Evolutionary conservation across 2,329 filamentous ascomycete species (phyloP).

Genomic region (Fusarium sp.): DNA sequence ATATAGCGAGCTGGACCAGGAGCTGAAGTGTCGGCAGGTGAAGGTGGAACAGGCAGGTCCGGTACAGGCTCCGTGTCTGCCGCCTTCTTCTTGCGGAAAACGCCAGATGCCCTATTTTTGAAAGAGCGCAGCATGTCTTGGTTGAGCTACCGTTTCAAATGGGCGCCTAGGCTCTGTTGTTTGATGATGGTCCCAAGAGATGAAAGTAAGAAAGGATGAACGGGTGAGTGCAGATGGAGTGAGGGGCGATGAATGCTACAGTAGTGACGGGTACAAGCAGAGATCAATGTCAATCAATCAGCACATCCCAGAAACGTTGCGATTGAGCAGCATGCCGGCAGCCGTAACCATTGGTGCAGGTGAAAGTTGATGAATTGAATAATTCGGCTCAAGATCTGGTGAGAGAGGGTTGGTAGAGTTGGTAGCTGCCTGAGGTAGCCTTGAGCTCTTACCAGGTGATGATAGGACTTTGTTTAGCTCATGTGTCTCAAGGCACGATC

Average conservation of each 20-base stretch:
- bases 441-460: background rate
- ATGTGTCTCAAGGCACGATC: background rate
- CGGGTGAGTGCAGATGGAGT: background rate
- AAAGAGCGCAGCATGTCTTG: slow-evolving; percentile 43
- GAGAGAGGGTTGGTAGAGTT: background rate
- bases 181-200: background rate
- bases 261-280: background rate
- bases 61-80: slow-evolving; percentile 6
- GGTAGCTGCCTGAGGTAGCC: background rate
- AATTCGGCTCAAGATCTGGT: background rate
- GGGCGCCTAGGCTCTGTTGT: background rate
- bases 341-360: background rate
- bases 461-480: background rate
- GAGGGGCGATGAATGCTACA: background rate
- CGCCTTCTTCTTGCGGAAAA: slow-evolving; percentile 38
- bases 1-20: background rate
- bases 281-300: background rate
- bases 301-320: background rate
- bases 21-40: background rate
- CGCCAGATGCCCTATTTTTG: slow-evolving; percentile 38
- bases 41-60: slow-evolving; percentile 16
- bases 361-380: background rate
- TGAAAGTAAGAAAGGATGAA: background rate
- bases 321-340: background rate
- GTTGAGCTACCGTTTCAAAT: background rate